Evolutionary conservation across 2,329 filamentous ascomycete genomes (phyloP).

Genomic region (Dendrostoma leiphaemia): DNA sequence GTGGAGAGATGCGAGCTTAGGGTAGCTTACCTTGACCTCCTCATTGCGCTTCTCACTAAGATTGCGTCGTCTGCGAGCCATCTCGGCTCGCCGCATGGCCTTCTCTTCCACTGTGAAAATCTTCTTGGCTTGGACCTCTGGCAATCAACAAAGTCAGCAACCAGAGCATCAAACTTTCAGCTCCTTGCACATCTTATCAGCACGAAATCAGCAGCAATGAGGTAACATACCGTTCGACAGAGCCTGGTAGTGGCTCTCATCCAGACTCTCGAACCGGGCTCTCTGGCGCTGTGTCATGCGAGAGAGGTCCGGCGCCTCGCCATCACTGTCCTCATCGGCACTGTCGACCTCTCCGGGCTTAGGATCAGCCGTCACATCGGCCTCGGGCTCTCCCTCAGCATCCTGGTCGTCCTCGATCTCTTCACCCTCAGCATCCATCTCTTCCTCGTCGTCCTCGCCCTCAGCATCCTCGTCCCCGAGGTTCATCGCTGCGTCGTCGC

Average conservation of each 20-base stretch:
- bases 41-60: constrained; percentile 65
- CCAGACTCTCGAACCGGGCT: constrained; percentile 55
- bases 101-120: constrained; percentile 60
- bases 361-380: constrained; percentile 29
- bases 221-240: constrained; percentile 54
- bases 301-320: constrained; percentile 51
- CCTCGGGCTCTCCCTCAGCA: constrained; percentile 34
- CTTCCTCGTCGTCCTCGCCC: constrained; percentile 35
- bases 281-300: constrained; percentile 62
- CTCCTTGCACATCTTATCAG: not conserved
- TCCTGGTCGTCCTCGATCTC: constrained; percentile 37
- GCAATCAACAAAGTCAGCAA: constrained; percentile 1
- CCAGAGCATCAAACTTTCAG: too few relatives aligned
- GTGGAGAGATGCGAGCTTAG: not conserved
- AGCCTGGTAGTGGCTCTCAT: constrained; percentile 56
- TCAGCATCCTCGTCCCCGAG: constrained; percentile 32
- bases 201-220: not conserved
- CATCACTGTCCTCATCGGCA: constrained; percentile 45
- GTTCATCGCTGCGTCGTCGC: constrained; percentile 48
- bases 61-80: constrained; percentile 60
- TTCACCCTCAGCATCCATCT: constrained; percentile 37
- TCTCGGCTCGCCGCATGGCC: constrained; percentile 61
- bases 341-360: constrained; percentile 36
- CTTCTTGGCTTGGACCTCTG: constrained; percentile 62
- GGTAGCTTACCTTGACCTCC: constrained; percentile 60